Conservation (phyloP, 306 rosid genomes). For the Lupinus albus region DNA sequence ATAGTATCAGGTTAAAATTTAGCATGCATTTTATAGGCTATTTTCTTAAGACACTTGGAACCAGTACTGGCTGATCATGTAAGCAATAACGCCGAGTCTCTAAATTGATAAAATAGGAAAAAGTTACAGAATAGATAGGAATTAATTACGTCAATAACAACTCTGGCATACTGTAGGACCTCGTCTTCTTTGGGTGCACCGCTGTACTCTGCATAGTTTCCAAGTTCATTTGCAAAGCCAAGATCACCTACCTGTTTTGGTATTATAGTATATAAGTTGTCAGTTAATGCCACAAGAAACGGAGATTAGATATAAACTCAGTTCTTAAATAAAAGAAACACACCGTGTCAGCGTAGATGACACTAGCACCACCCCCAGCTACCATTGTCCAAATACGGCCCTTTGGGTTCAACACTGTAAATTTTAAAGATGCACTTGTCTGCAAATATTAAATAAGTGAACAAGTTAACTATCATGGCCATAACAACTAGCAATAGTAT, state of each 20-base stretch:
- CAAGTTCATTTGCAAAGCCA: constrained; percentile 91
- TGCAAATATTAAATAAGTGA: constrained; percentile 46
- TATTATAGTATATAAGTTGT: constrained; percentile 14
- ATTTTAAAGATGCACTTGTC: constrained; percentile 95
- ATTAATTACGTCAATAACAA: constrained; percentile 81
- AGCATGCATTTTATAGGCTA: not conserved
- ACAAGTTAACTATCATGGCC: constrained; percentile 9
- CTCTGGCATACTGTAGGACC: constrained; percentile 94
- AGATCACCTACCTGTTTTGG: constrained; percentile 86
- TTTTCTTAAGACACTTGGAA: constrained; percentile 23
- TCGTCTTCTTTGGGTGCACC: constrained; percentile 99
- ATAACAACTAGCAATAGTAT: constrained; percentile 26
- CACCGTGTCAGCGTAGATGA: constrained; percentile 95
- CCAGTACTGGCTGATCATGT: not conserved
- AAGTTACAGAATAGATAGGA: constrained; percentile 7
- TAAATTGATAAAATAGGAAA: constrained; percentile 4
- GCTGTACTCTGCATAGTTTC: constrained; percentile 96
- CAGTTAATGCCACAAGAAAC: constrained; percentile 22
- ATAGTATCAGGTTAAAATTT: constrained; percentile 1
- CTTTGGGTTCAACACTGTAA: constrained; percentile 88
- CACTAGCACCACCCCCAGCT: constrained; percentile 99
- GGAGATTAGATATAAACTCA: constrained; percentile 26
- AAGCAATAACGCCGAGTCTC: not conserved
- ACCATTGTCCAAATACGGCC: constrained; percentile 99
- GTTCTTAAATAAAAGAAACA: constrained; percentile 33